Evolutionary conservation across 768 basidiomycete genomes (phyloP).

Genomic region (Suillus cothurnatus): DNA sequence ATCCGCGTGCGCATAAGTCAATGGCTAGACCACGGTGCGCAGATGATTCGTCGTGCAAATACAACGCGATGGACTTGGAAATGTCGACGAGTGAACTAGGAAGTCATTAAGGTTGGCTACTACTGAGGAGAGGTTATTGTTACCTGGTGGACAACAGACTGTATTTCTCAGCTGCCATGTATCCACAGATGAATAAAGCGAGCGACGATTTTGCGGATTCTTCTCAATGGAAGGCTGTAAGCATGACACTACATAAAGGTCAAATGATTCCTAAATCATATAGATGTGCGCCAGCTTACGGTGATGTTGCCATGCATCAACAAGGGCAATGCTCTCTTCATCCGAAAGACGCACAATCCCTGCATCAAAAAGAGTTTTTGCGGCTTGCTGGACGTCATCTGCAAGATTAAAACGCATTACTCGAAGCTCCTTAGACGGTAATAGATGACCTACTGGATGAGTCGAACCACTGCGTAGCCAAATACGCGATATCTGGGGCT

Average conservation of each 20-base stretch:
- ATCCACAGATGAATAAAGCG: slow-evolving; percentile 81
- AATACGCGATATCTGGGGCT: slow-evolving; percentile 68
- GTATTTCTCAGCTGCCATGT: slow-evolving; percentile 80
- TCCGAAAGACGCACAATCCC: slow-evolving; percentile 68
- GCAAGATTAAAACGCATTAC: slow-evolving; percentile 15
- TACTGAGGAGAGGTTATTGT: slow-evolving; percentile 12
- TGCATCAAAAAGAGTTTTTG: slow-evolving; percentile 78
- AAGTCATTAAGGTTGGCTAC: slow-evolving; percentile 5
- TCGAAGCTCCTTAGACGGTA: not conserved
- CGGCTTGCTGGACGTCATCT: slow-evolving; percentile 80
- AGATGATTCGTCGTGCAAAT: slow-evolving; percentile 73
- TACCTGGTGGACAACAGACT: slow-evolving; percentile 75
- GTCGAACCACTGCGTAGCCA: slow-evolving; percentile 79
- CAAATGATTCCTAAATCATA: slow-evolving; percentile 8
- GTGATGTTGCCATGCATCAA: slow-evolving; percentile 66
- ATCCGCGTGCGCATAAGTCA: slow-evolving; percentile 89
- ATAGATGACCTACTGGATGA: slow-evolving; percentile 54
- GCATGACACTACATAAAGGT: slow-evolving; percentile 51
- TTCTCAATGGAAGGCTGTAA: slow-evolving; percentile 62
- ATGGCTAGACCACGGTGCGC: slow-evolving; percentile 74
- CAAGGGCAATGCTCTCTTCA: slow-evolving; percentile 56
- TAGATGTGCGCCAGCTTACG: slow-evolving; percentile 42
- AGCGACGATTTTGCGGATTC: slow-evolving; percentile 62
- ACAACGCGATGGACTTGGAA: slow-evolving; percentile 78
- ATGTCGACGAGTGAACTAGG: slow-evolving; percentile 78